phyloP scores from a whole-genome alignment of 2,329 filamentous ascomycete genomes.

The Colletotrichum salicis region DNA sequence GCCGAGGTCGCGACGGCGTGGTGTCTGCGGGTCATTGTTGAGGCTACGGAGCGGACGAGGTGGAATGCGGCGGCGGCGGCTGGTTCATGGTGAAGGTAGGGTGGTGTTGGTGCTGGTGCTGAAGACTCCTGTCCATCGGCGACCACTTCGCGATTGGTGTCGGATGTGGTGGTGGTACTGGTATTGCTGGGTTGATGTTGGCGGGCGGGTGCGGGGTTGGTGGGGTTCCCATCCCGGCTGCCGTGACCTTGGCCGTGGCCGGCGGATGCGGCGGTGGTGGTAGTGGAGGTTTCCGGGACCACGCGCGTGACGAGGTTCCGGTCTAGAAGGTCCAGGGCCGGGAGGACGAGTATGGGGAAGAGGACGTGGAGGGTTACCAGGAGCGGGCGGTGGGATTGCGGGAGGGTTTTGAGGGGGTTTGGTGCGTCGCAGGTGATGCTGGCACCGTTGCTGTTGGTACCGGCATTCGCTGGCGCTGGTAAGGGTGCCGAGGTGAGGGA shows the following conservation, averaged over 20 bases:
- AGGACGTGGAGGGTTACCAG: conserved; percentile 87
- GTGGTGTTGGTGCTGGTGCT: neutral
- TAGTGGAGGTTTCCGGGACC: conserved; percentile 37
- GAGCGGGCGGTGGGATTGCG: conserved; percentile 59
- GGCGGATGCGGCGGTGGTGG: neutral
- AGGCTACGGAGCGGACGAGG: conserved; percentile 71
- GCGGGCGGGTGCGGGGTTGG: conserved; percentile 14
- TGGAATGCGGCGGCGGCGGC: conserved; percentile 55
- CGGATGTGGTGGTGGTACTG: neutral
- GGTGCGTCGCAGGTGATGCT: conserved; percentile 29
- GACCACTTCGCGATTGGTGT: neutral
- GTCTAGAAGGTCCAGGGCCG: conserved; percentile 89
- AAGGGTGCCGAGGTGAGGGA: conserved; percentile 49
- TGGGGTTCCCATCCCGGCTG: conserved; percentile 1
- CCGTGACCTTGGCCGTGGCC: neutral
- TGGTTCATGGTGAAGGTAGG: neutral
- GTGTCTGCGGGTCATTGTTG: conserved; percentile 41
- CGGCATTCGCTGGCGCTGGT: neutral
- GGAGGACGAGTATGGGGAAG: conserved; percentile 83
- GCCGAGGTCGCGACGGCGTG: conserved; percentile 40
- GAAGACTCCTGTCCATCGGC: neutral
- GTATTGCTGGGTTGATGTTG: neutral
- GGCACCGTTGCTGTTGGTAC: no score
- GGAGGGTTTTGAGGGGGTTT: conserved; percentile 42
- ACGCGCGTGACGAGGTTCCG: conserved; percentile 74